phyloP scores from a whole-genome alignment of 2,329 filamentous ascomycete species.

The Colletotrichum plurivorum region DNA sequence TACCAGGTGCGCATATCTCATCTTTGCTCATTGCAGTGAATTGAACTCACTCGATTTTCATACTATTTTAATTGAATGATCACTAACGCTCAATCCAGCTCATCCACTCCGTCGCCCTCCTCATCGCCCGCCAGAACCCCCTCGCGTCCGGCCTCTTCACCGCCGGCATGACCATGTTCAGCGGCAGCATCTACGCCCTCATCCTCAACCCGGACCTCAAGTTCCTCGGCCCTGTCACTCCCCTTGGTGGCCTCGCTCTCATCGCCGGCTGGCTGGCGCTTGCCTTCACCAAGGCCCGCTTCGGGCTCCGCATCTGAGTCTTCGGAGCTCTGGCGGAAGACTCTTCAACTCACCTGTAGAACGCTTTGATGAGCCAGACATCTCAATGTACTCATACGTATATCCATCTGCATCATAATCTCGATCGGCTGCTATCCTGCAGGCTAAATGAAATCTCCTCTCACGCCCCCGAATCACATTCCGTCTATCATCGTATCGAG shows the following conservation, averaged over 20 bases:
- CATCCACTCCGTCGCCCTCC: constrained; percentile 72
- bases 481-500: too few relatives aligned
- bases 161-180: constrained; percentile 77
- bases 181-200: constrained; percentile 75
- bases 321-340: neutral
- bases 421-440: too few relatives aligned
- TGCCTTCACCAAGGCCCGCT: constrained; percentile 43
- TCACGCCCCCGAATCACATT: too few relatives aligned
- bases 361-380: neutral
- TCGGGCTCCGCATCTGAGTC: constrained; percentile 17
- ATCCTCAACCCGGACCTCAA: constrained; percentile 74
- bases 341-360: neutral
- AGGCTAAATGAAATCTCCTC: too few relatives aligned
- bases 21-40: neutral
- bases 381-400: neutral
- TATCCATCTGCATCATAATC: neutral
- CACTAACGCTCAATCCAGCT: constrained; percentile 59
- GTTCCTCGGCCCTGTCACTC: constrained; percentile 74
- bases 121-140: constrained; percentile 70
- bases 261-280: constrained; percentile 74
- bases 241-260: constrained; percentile 73
- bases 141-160: constrained; percentile 72
- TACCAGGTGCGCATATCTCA: constrained; percentile 68
- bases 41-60: neutral
- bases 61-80: neutral